Conservation (phyloP, 192 early-diverging fungal genomes). For the Funneliformis mosseae region DNA sequence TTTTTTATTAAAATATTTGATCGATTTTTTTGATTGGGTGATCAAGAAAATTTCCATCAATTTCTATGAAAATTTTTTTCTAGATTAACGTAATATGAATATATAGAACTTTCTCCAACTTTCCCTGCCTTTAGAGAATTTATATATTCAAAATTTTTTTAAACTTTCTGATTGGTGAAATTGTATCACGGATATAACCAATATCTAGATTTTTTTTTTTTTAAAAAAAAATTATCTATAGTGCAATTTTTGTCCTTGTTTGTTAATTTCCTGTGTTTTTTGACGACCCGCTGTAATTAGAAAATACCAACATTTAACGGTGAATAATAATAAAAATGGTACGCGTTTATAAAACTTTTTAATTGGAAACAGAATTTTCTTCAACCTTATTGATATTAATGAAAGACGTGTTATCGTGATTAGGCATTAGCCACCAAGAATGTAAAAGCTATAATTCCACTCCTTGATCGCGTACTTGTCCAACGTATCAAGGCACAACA, state of each 20-base stretch:
- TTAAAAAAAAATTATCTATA: no score
- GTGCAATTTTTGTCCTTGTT: no score
- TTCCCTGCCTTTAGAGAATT: not conserved
- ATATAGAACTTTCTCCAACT: not conserved
- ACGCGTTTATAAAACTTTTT: slow-evolving; percentile 11
- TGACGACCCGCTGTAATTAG: not conserved
- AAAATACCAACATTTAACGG: not conserved
- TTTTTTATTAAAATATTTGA: slow-evolving; percentile 12
- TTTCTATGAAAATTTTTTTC: not conserved
- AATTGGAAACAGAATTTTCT: not conserved
- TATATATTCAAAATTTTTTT: no score
- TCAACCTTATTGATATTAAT: no score
- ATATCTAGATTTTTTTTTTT: no score
- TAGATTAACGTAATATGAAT: not conserved
- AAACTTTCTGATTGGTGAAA: not conserved
- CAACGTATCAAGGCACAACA: slow-evolving; percentile 94
- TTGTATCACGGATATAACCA: not conserved
- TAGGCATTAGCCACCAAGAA: slow-evolving; percentile 40
- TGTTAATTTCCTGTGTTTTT: no score
- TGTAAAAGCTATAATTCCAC: slow-evolving; percentile 89
- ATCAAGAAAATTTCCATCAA: slow-evolving; percentile 26
- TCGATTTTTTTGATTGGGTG: slow-evolving; percentile 15
- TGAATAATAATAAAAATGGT: slow-evolving; percentile 15
- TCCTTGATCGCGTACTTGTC: slow-evolving; percentile 97
- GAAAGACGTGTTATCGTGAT: no score